These are phyloP conservation scores for Leccinum subtestaceum DNA, from an alignment of 768 basidiomycete species.

Conservation along the genomic window DNA sequence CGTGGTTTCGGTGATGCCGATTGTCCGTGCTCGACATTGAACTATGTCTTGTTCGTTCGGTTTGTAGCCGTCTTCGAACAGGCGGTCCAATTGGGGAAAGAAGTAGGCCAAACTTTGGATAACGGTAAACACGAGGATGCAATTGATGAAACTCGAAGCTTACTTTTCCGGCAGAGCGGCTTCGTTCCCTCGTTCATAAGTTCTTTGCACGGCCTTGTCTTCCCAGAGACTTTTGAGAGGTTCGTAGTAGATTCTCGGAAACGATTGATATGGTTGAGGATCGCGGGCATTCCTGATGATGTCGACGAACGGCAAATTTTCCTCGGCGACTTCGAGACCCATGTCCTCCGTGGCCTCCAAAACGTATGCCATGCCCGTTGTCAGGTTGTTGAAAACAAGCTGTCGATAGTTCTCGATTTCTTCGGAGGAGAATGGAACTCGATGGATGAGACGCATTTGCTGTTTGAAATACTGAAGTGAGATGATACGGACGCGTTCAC, in stretches of 20 bases:
- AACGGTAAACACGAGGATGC: neutral
- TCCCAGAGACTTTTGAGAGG: constrained; percentile 73
- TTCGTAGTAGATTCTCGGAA: constrained; percentile 63
- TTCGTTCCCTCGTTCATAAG: constrained; percentile 84
- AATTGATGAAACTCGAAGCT: constrained; percentile 16
- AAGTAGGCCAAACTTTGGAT: constrained; percentile 64
- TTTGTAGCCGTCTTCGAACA: constrained; percentile 70
- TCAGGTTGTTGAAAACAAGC: constrained; percentile 89
- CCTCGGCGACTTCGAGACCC: constrained; percentile 67
- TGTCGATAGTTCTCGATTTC: constrained; percentile 91
- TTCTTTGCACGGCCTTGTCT: constrained; percentile 70
- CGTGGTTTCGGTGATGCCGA: constrained; percentile 86
- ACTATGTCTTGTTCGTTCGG: constrained; percentile 89
- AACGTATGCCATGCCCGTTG: constrained; percentile 77
- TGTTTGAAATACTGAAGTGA: constrained; percentile 27
- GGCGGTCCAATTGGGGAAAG: constrained; percentile 71
- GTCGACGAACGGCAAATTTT: constrained; percentile 56
- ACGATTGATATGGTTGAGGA: constrained; percentile 76
- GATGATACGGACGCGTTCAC: neutral
- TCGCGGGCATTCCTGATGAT: constrained; percentile 68
- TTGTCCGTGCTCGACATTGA: constrained; percentile 80
- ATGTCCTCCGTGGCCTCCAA: constrained; percentile 90
- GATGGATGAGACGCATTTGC: constrained; percentile 98
- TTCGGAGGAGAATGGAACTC: constrained; percentile 72
- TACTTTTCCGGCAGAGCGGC: constrained; percentile 91